Percentiles rank a stretch among this genome's conserved stretches.
Conservation (phyloP, 148 eudicot genomes). For the Rheum nobile region DNA sequence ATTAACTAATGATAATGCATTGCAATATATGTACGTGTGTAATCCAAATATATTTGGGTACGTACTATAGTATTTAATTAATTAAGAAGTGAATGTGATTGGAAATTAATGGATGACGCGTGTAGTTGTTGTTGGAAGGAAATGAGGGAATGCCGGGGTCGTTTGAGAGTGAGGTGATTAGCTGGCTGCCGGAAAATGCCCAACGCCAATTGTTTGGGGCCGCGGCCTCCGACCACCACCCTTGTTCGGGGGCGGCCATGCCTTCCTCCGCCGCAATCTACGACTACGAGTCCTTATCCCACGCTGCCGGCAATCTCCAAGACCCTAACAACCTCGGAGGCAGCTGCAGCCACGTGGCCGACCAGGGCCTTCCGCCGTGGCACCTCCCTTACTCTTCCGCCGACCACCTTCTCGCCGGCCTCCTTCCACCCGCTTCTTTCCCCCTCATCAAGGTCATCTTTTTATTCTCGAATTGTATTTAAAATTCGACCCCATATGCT, state of each 20-base stretch:
- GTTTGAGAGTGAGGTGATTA: slow-evolving; percentile 25
- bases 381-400: slow-evolving; percentile 26
- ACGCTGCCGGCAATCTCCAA: not conserved
- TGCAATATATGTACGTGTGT: too few species aligned
- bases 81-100: too few species aligned
- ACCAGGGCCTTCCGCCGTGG: slow-evolving; percentile 17
- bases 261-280: slow-evolving; percentile 4
- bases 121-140: slow-evolving; percentile 32
- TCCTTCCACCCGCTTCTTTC: slow-evolving; percentile 21
- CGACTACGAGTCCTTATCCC: slow-evolving; percentile 14
- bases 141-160: slow-evolving; percentile 34
- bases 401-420: slow-evolving; percentile 21
- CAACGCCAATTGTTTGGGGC: slow-evolving; percentile 23
- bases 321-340: not conserved
- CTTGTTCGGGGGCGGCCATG: not conserved
- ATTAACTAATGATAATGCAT: too few species aligned
- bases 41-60: too few species aligned
- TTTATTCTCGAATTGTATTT: too few species aligned
- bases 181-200: slow-evolving; percentile 38
- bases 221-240: not conserved
- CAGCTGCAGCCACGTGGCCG: not conserved
- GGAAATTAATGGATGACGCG: not conserved
- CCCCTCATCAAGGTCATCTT: slow-evolving; percentile 15
- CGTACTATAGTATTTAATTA: too few species aligned
- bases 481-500: too few species aligned